Base-by-base conservation (phyloP, 495 filamentous ascomycete species). In the Penicillium bialowiezense region DNA sequence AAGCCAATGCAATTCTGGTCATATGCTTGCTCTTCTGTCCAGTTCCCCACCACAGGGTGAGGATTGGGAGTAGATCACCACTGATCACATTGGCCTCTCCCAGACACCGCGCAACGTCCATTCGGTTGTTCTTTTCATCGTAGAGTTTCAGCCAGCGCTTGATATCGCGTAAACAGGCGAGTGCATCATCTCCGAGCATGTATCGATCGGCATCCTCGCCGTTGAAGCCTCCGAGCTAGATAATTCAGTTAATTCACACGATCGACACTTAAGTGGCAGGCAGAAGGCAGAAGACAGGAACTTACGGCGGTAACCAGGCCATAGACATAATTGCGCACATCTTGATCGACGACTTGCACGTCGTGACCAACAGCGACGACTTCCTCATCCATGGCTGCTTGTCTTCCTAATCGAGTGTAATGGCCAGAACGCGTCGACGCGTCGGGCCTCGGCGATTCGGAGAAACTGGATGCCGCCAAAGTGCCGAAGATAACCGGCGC, bases 111-210 rank as follows among this genome's bases (percentile, higher is more conserved):
- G 91, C 91, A 45, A 97, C 95, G 69, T 99, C 95, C 79, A 95
- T 86, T 46, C 93, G 86, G 59, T 95, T 95, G 45, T 86, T 81
- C 65, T 93, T 95, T 62, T 95, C 87, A 63, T 99, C 95, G 76
- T 95, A 95, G 48, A 95, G 77, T 62, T 87, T 90, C 57, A 99
- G 71, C 95, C 95, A 97, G 79, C 83, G 85, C 55, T 89, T 90
- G 34, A 97, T 77, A 68, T 99, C 95, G 43, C 91, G 88, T 45
- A 99, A 76, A 68, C 89, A 91, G 41, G 91, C 89, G 53, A 95
- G 68, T 7, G 95, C 91, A 67, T 97, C 92, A 63, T 97, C 91
- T 60, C 95, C 95, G 38, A 97, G 83, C 6, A 86, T 77, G 68
- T 99, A 99, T 48, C 76, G 76, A 37, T 88, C 89, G 43, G 87